phyloP scores from a whole-genome alignment of 306 rosid species.

The Cicer yamashitae region DNA sequence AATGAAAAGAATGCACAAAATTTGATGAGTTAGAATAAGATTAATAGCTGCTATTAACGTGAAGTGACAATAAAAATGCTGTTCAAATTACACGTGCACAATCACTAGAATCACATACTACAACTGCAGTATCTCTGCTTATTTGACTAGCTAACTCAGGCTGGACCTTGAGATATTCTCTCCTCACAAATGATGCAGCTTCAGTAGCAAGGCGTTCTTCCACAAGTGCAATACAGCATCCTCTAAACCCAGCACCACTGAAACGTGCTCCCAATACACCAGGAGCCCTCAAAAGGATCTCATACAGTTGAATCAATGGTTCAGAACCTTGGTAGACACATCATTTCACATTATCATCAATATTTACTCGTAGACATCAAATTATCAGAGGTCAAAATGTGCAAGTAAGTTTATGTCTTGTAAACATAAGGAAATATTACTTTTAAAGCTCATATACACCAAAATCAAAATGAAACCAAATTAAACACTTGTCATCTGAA shows the following conservation, averaged over 20 bases:
- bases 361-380: slow-evolving; percentile 24
- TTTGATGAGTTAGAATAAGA: slow-evolving; percentile 17
- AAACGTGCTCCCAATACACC: slow-evolving; percentile 92
- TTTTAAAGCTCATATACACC: slow-evolving; percentile 2
- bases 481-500: background rate
- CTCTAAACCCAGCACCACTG: slow-evolving; percentile 97
- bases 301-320: slow-evolving; percentile 79
- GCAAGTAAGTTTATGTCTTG: slow-evolving; percentile 11
- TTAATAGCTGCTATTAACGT: background rate
- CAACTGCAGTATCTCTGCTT: slow-evolving; percentile 52
- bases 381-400: slow-evolving; percentile 19
- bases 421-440: background rate
- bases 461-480: slow-evolving; percentile 29
- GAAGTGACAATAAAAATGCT: background rate
- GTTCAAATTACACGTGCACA: slow-evolving; percentile 68
- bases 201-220: slow-evolving; percentile 64
- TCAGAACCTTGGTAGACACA: slow-evolving; percentile 62
- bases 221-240: slow-evolving; percentile 90
- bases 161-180: slow-evolving; percentile 67
- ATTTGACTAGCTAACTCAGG: slow-evolving; percentile 65
- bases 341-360: slow-evolving; percentile 34
- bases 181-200: slow-evolving; percentile 76
- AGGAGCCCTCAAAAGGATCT: slow-evolving; percentile 79
- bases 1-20: slow-evolving; percentile 16
- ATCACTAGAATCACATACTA: slow-evolving; percentile 78